Evolutionary conservation across 2,329 filamentous ascomycete species (phyloP).

Genomic region (Tolypocladium guangdongense): DNA sequence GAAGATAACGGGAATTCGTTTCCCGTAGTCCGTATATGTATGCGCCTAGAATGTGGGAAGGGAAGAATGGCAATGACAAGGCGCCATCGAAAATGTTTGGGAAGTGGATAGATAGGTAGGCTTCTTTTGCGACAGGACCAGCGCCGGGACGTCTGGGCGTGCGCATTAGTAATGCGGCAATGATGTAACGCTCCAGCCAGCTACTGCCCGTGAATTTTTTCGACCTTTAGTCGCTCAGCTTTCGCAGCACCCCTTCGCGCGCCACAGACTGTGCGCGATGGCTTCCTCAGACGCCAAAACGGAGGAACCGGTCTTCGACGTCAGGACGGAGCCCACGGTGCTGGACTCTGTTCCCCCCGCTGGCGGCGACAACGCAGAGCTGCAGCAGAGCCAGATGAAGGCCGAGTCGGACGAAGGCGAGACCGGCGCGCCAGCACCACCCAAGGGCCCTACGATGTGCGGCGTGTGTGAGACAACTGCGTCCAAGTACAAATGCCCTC

Average conservation of each 20-base stretch:
- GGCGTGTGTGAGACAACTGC: conserved; percentile 39
- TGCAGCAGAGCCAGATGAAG: background rate
- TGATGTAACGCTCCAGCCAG: conserved; percentile 11
- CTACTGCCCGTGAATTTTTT: background rate
- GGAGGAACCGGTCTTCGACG: background rate
- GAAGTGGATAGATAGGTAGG: background rate
- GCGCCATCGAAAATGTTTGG: background rate
- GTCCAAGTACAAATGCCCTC: conserved; percentile 53
- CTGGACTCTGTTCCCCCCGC: background rate
- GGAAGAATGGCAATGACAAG: background rate
- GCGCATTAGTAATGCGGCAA: conserved; percentile 22
- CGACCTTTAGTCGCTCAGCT: background rate
- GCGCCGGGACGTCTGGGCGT: background rate
- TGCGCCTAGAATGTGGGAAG: background rate
- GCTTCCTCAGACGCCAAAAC: background rate
- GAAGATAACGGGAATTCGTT: background rate
- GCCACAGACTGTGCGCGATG: background rate
- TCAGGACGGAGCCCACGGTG: background rate
- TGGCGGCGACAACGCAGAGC: background rate
- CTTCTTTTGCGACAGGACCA: background rate
- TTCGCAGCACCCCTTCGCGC: background rate
- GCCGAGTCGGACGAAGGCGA: background rate
- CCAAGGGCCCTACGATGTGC: conserved; percentile 24
- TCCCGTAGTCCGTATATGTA: background rate
- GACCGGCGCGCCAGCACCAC: background rate